phyloP scores from a whole-genome alignment of 495 filamentous ascomycete species.

The Podospora anserina region DNA sequence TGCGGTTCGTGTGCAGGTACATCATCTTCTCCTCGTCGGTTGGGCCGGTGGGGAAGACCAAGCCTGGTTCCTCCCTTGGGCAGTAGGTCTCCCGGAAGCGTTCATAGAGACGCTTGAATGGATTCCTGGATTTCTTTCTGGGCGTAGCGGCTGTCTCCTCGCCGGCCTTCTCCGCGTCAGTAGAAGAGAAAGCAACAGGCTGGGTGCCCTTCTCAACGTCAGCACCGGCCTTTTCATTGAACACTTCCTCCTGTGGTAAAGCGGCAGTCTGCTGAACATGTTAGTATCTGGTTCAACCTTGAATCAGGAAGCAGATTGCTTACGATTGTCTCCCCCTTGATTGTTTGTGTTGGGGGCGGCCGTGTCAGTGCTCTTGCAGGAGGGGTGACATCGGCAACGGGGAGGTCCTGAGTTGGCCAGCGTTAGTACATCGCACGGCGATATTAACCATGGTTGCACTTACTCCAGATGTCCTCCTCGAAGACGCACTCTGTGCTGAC shows the following conservation, averaged over 20 bases:
- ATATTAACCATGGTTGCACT: constrained; percentile 1
- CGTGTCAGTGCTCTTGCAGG: constrained; percentile 6
- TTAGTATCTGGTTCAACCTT: not conserved
- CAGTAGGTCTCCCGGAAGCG: constrained; percentile 32
- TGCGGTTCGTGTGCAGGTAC: constrained; percentile 33
- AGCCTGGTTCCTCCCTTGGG: constrained; percentile 27
- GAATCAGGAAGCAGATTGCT: not conserved
- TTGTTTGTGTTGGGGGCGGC: not conserved
- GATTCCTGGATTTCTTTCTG: constrained; percentile 16
- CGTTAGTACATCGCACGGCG: constrained; percentile 10
- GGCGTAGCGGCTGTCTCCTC: not conserved
- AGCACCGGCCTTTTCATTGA: constrained; percentile 23
- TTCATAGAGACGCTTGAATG: constrained; percentile 17
- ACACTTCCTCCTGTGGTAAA: constrained; percentile 12
- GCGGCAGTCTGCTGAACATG: constrained; percentile 11
- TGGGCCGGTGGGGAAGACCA: constrained; percentile 31
- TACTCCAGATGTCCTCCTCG: constrained; percentile 25
- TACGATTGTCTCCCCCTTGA: not conserved
- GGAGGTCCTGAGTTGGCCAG: constrained; percentile 8
- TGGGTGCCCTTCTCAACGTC: constrained; percentile 17
- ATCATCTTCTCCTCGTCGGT: constrained; percentile 32
- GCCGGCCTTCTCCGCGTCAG: constrained; percentile 18
- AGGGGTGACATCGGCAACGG: not conserved
- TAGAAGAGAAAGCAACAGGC: not conserved
- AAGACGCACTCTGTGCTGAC: constrained; percentile 16